Evolutionary conservation across 768 basidiomycete genomes (phyloP).

Genomic region (Leccinum arenicola): DNA sequence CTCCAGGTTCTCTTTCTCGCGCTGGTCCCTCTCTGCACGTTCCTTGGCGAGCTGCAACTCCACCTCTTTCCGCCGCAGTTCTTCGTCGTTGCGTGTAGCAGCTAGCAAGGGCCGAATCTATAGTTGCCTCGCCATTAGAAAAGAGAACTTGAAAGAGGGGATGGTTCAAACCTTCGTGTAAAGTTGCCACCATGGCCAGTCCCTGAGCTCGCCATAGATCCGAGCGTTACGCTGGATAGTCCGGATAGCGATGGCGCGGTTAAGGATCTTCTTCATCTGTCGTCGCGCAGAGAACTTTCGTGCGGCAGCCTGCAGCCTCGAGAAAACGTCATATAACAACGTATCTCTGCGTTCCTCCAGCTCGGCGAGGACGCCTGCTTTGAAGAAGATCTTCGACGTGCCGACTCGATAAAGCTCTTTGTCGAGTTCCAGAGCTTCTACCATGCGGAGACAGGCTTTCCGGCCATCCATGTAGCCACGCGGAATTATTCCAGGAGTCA

Average conservation of each 20-base stretch:
- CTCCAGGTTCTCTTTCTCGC: conserved; percentile 76
- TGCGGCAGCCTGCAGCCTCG: conserved; percentile 80
- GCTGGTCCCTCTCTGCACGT: conserved; percentile 81
- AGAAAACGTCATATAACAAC: conserved; percentile 86
- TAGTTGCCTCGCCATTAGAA: conserved; percentile 9
- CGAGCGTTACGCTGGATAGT: conserved; percentile 94
- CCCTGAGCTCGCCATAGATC: conserved; percentile 82
- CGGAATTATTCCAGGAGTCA: conserved; percentile 91
- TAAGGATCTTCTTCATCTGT: conserved; percentile 92
- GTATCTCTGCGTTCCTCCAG: conserved; percentile 90
- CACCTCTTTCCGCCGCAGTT: conserved; percentile 80
- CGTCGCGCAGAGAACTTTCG: conserved; percentile 84
- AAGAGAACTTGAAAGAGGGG: not conserved
- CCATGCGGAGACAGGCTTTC: conserved; percentile 90
- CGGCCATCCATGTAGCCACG: conserved; percentile 97
- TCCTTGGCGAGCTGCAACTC: conserved; percentile 82
- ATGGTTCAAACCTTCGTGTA: conserved; percentile 73
- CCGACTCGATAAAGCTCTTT: conserved; percentile 84
- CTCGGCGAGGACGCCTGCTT: conserved; percentile 94
- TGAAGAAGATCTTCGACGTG: conserved; percentile 98
- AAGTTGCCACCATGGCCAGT: conserved; percentile 99
- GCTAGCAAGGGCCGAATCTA: conserved; percentile 90
- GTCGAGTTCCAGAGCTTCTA: conserved; percentile 85
- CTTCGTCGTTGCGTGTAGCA: conserved; percentile 90
- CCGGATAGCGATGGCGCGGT: conserved; percentile 85